Evolutionary conservation across 73 alveolate species (phyloP).

Genomic region (Uronychia setigera): DNA sequence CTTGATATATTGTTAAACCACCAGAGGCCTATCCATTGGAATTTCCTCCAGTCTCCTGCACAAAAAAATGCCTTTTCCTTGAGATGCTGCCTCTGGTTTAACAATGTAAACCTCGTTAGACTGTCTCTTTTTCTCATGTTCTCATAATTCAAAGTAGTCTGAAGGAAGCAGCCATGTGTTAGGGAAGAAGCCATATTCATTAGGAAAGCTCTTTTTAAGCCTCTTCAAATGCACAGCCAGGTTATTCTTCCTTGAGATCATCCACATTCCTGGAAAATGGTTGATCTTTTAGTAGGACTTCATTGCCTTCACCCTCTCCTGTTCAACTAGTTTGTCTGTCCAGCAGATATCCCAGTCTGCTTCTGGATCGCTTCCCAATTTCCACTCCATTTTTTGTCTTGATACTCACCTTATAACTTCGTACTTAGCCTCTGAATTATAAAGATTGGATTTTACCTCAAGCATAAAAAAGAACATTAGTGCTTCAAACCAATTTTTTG

Average conservation of each 20-base stretch:
- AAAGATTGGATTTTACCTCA: too few species aligned
- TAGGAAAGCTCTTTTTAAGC: conserved; percentile 1
- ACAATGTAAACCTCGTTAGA: conserved; percentile 18
- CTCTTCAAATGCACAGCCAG: conserved; percentile 14
- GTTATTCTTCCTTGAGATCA: conserved; percentile 82
- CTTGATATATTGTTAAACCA: conserved; percentile 76
- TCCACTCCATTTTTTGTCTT: conserved; percentile 51
- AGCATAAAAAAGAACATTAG: too few species aligned
- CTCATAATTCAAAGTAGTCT: conserved; percentile 16
- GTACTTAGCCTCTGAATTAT: conserved; percentile 57
- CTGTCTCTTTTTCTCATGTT: not conserved
- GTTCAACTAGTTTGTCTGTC: conserved; percentile 50
- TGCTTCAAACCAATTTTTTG: too few species aligned
- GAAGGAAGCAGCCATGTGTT: conserved; percentile 42
- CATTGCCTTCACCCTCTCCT: conserved; percentile 58
- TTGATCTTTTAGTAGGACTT: conserved; percentile 74
- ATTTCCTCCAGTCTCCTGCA: conserved; percentile 20
- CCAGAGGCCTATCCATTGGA: conserved; percentile 35
- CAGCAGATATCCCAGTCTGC: conserved; percentile 69
- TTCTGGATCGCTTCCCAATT: conserved; percentile 1
- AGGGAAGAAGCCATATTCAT: conserved; percentile 32
- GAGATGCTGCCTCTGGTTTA: conserved; percentile 44
- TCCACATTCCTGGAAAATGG: conserved; percentile 83
- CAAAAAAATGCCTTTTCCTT: conserved; percentile 45
- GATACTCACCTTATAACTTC: conserved; percentile 42